phyloP scores from a whole-genome alignment of 805 yeast genomes.

The Zygotorulaspora chibaensis region DNA sequence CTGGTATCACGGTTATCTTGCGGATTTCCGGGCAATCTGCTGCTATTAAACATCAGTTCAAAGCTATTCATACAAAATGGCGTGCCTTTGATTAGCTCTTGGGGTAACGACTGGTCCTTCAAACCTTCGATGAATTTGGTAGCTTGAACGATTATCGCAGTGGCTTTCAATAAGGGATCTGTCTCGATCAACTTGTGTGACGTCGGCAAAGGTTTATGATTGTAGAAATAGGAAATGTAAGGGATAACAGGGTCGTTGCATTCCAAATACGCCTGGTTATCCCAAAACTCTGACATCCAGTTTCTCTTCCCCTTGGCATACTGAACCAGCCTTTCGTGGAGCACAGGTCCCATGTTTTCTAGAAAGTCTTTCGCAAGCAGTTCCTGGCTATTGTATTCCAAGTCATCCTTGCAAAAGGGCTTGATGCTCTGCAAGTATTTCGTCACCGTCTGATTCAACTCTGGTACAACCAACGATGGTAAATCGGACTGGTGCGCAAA shows the following conservation, averaged over 20 bases:
- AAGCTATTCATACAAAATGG: conserved; percentile 97
- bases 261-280: conserved; percentile 83
- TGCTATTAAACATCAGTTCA: conserved; percentile 84
- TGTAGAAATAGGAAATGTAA: conserved; percentile 83
- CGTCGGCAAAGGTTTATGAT: conserved; percentile 60
- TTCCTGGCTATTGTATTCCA: conserved; percentile 48
- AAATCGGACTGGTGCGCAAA: conserved; percentile 66
- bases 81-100: conserved; percentile 68
- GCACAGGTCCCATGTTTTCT: conserved; percentile 59
- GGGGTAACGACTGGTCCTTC: conserved; percentile 68
- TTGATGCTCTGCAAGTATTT: conserved; percentile 67
- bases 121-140: conserved; percentile 62
- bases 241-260: conserved; percentile 95
- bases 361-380: conserved; percentile 62
- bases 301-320: conserved; percentile 61
- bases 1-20: conserved; percentile 57
- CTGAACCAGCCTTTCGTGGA: conserved; percentile 61
- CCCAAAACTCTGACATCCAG: conserved; percentile 94
- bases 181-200: conserved; percentile 46
- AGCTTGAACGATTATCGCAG: conserved; percentile 65
- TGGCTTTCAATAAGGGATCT: conserved; percentile 67
- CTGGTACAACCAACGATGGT: conserved; percentile 86
- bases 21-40: conserved; percentile 59
- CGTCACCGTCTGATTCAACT: conserved; percentile 61
- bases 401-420: conserved; percentile 54